These are phyloP conservation scores for Aspergillus novoparasiticus DNA, from an alignment of 2,329 filamentous ascomycete genomes.

Conservation along the genomic window DNA sequence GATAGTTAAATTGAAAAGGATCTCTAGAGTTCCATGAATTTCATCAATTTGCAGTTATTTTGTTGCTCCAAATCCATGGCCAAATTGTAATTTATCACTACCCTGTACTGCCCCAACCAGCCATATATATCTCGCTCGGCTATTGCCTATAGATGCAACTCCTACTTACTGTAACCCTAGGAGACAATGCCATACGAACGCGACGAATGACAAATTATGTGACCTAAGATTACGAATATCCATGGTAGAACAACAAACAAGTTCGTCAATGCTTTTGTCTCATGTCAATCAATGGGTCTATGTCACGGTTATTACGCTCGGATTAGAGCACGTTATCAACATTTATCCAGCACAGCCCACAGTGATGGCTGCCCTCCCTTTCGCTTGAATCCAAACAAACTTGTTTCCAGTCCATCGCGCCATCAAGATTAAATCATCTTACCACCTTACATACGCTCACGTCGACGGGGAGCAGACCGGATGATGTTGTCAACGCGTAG, in stretches of 20 bases:
- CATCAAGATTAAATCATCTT: slow-evolving; percentile 1
- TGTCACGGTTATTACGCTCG: slow-evolving; percentile 19
- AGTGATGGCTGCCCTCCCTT: slow-evolving; percentile 1
- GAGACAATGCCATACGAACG: no score
- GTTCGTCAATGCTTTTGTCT: slow-evolving; percentile 22
- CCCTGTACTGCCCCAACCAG: no score
- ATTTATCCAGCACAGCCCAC: slow-evolving; percentile 9
- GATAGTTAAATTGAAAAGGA: no score
- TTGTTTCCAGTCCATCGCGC: slow-evolving; percentile 5
- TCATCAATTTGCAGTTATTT: no score
- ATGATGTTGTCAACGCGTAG: slow-evolving; percentile 98
- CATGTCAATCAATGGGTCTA: slow-evolving; percentile 19
- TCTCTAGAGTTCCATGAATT: no score
- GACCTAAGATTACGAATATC: neutral
- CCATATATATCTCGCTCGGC: no score
- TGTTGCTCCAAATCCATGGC: no score
- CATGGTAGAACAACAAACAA: neutral
- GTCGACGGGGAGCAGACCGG: slow-evolving; percentile 80
- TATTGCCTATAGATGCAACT: no score
- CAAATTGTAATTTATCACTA: no score
- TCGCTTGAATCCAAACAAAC: slow-evolving; percentile 9
- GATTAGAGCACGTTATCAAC: slow-evolving; percentile 14
- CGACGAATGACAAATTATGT: neutral
- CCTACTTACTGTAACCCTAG: no score
- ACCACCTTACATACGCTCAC: slow-evolving; percentile 68